Percentiles rank a stretch among this genome's conserved stretches.
These are phyloP conservation scores for Aspergillus pseudoterreus DNA, from an alignment of 2,329 filamentous ascomycete species.

Conservation along the genomic window DNA sequence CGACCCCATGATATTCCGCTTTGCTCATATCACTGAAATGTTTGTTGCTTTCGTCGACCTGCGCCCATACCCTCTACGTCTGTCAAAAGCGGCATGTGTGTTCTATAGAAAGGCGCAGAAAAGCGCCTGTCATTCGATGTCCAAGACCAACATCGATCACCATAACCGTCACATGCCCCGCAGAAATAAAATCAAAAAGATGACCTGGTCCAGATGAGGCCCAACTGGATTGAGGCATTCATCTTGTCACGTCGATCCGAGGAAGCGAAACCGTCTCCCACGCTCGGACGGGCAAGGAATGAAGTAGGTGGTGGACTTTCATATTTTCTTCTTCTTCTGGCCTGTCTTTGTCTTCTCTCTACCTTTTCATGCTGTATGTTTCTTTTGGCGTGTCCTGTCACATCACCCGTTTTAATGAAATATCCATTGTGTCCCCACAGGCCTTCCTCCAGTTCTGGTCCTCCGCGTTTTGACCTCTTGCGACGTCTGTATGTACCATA, in stretches of 20 bases:
- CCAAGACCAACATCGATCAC: not conserved
- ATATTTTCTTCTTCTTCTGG: not conserved
- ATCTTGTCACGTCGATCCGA: not conserved
- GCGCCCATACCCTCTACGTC: not conserved
- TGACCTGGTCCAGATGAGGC: slow-evolving; percentile 3
- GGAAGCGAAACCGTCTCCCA: not conserved
- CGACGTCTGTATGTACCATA: slow-evolving; percentile 3
- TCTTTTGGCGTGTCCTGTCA: not conserved
- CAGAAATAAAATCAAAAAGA: not conserved
- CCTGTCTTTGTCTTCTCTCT: not conserved
- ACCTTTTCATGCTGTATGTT: not conserved
- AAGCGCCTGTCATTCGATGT: not conserved
- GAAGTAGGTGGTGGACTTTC: slow-evolving; percentile 1
- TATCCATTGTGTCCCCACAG: not conserved
- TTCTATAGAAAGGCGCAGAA: slow-evolving; percentile 5
- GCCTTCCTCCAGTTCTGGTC: not conserved
- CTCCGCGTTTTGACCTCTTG: not conserved
- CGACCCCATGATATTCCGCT: not conserved
- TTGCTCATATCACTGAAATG: slow-evolving; percentile 12
- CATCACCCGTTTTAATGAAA: not conserved
- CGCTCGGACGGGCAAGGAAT: not conserved
- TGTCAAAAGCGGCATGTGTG: slow-evolving; percentile 3
- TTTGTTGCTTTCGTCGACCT: not conserved
- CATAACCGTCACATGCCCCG: not conserved
- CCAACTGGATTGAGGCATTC: slow-evolving; percentile 9